These are phyloP conservation scores for Sutorius australiensis DNA, from an alignment of 768 basidiomycete species.

Conservation along the genomic window DNA sequence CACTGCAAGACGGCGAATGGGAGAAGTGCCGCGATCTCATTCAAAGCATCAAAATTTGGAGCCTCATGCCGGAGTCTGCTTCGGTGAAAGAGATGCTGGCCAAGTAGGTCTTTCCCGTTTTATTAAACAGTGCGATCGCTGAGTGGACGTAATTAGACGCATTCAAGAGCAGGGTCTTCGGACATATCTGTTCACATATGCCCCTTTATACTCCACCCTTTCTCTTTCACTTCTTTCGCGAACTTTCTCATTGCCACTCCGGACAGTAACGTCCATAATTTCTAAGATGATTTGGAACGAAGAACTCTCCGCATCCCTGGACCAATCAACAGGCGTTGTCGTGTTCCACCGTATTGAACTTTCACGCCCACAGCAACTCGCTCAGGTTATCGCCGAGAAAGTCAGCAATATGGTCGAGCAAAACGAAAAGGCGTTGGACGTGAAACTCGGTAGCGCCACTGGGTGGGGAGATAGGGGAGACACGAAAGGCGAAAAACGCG, in stretches of 20 bases:
- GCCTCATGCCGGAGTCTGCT: conserved; percentile 84
- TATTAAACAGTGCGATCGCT: conserved; percentile 1
- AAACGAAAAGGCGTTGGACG: conserved; percentile 85
- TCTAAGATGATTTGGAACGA: conserved; percentile 99
- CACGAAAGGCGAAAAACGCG: conserved; percentile 69
- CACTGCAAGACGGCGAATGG: conserved; percentile 96
- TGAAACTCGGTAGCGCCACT: conserved; percentile 67
- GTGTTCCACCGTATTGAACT: conserved; percentile 92
- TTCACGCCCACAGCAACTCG: conserved; percentile 84
- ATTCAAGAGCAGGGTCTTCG: conserved; percentile 97
- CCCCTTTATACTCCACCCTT: conserved; percentile 87
- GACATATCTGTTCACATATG: conserved; percentile 96
- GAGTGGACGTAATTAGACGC: conserved; percentile 50
- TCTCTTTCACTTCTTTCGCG: conserved; percentile 83
- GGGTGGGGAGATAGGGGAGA: conserved; percentile 51
- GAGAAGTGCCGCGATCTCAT: conserved; percentile 91
- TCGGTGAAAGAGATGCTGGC: conserved; percentile 93
- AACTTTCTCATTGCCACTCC: conserved; percentile 80
- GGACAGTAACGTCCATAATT: conserved; percentile 76
- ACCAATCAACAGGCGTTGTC: conserved; percentile 85
- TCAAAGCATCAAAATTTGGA: conserved; percentile 97
- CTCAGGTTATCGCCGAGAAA: conserved; percentile 85
- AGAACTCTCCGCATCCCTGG: conserved; percentile 88
- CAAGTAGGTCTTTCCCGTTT: conserved; percentile 50
- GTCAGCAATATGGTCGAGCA: conserved; percentile 82